These are phyloP conservation scores for Phialophora chinensis DNA, from an alignment of 2,329 filamentous ascomycete species.

Conservation along the genomic window DNA sequence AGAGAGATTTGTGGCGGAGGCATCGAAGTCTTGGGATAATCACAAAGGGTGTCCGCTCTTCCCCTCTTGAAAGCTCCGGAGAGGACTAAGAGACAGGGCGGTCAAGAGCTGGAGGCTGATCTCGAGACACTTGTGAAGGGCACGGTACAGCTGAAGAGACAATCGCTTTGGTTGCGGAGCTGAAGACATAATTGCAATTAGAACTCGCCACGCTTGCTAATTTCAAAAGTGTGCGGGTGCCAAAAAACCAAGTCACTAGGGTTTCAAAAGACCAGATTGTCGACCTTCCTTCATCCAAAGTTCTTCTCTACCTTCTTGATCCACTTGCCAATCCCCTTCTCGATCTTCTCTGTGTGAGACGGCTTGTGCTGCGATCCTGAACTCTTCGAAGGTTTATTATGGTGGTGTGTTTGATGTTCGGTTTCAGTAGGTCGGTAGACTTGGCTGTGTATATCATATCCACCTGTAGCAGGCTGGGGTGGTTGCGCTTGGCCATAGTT, in stretches of 20 bases:
- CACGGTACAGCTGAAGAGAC: background rate
- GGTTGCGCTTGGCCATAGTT: conserved; percentile 47
- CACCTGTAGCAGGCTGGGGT: conserved; percentile 37
- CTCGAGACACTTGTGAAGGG: background rate
- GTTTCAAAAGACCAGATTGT: background rate
- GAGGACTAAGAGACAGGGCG: background rate
- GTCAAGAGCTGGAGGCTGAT: background rate
- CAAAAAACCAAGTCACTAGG: background rate
- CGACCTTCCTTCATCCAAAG: conserved; percentile 28
- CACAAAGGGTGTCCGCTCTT: background rate
- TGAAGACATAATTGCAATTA: background rate
- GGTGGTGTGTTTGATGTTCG: conserved; percentile 47
- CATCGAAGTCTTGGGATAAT: background rate
- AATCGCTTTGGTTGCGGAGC: background rate
- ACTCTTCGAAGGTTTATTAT: conserved; percentile 39
- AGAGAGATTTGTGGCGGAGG: background rate
- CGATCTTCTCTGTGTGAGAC: conserved; percentile 47
- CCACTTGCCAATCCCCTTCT: conserved; percentile 52
- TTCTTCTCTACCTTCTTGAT: conserved; percentile 55
- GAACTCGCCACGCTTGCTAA: conserved; percentile 15
- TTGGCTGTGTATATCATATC: conserved; percentile 54
- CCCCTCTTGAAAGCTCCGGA: background rate
- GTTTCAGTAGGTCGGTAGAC: conserved; percentile 54
- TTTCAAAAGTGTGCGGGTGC: background rate
- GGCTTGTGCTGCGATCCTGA: conserved; percentile 40